These are phyloP conservation scores for Phellopilus nigrolimitatus DNA, from an alignment of 1,284 basidiomycete species.

Conservation along the genomic window DNA sequence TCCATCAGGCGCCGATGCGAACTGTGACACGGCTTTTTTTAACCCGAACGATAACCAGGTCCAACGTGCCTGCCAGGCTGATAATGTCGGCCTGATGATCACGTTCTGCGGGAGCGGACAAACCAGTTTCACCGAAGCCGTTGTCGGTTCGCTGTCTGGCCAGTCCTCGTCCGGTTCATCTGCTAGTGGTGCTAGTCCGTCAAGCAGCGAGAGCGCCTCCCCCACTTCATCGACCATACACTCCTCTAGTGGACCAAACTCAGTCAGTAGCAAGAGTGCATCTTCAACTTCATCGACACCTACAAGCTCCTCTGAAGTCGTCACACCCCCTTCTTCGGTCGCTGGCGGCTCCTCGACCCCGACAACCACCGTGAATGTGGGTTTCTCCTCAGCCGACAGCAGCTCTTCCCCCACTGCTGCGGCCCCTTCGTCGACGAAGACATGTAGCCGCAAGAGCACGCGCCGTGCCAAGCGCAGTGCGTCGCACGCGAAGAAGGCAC, in stretches of 20 bases:
- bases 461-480: constrained; percentile 10
- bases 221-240: not conserved
- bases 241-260: not conserved
- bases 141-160: constrained; percentile 12
- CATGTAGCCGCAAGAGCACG: constrained; percentile 5
- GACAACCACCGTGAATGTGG: constrained; percentile 3
- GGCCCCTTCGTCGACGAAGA: constrained; percentile 2
- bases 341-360: not conserved
- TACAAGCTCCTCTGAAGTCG: not conserved
- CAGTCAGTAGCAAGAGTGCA: not conserved
- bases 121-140: constrained; percentile 15
- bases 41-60: constrained; percentile 35
- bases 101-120: constrained; percentile 17
- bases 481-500: constrained; percentile 1
- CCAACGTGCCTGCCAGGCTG: constrained; percentile 33
- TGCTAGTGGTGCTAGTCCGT: not conserved
- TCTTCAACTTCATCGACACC: not conserved
- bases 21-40: constrained; percentile 38
- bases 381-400: not conserved
- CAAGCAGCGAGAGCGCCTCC: not conserved
- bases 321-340: not conserved
- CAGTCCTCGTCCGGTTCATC: not conserved
- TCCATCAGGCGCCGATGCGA: constrained; percentile 25
- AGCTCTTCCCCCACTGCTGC: not conserved
- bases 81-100: constrained; percentile 24